phyloP scores from a whole-genome alignment of 768 basidiomycete species.

The Mycena filopes region DNA sequence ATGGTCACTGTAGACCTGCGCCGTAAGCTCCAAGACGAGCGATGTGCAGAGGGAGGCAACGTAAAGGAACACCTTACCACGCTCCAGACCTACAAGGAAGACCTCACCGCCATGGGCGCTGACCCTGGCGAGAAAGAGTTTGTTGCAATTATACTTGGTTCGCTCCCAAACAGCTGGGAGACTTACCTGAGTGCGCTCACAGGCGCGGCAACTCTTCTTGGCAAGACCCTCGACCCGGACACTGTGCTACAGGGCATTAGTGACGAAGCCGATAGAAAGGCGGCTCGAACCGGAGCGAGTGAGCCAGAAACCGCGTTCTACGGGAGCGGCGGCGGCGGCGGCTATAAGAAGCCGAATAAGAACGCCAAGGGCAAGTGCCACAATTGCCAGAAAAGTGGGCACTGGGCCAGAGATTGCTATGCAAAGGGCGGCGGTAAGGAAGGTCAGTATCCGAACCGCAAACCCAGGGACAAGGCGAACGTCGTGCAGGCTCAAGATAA shows the following conservation, averaged over 20 bases:
- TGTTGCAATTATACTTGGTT: constrained; percentile 19
- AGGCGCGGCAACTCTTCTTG: background rate
- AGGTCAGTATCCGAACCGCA: background rate
- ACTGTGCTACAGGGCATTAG: too few species aligned
- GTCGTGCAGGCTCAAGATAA: background rate
- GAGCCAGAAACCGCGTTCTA: background rate
- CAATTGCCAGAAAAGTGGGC: background rate
- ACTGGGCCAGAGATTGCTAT: background rate
- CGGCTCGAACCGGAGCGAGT: background rate
- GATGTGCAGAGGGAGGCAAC: constrained; percentile 46
- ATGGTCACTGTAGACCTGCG: constrained; percentile 45
- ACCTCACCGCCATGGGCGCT: too few species aligned
- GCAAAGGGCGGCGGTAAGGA: background rate
- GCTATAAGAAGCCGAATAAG: background rate
- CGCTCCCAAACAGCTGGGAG: constrained; percentile 1
- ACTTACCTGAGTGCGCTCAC: background rate
- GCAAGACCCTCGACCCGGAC: too few species aligned
- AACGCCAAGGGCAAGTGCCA: background rate
- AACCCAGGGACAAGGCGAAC: background rate
- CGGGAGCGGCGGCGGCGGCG: background rate
- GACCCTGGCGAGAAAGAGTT: too few species aligned
- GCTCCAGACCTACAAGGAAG: too few species aligned
- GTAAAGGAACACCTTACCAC: constrained; percentile 45
- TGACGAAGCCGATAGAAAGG: too few species aligned
- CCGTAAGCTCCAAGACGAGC: constrained; percentile 37